A percentile compares a stretch with the other conserved stretches of the same genome.
Evolutionary conservation across 257 asterid species (phyloP).

Genomic region (Prunella vulgaris): DNA sequence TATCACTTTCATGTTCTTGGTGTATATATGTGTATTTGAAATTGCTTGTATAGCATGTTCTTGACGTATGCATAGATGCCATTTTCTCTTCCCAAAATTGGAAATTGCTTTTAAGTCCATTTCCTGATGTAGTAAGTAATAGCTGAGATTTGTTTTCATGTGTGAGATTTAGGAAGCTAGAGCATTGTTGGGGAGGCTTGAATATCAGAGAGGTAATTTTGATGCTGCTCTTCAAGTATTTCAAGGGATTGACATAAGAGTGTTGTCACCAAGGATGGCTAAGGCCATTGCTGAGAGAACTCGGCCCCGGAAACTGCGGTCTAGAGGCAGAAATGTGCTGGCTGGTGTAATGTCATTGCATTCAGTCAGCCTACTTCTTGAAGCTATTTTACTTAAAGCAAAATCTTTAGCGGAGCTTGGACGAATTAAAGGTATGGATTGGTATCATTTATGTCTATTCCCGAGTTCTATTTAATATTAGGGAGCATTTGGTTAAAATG

Average conservation of each 20-base stretch:
- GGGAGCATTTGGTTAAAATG: too few species aligned
- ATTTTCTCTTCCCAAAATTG: background rate
- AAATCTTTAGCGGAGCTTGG: slow-evolving; percentile 75
- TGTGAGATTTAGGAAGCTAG: slow-evolving; percentile 74
- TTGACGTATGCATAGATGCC: background rate
- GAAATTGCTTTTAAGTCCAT: background rate
- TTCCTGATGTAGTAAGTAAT: background rate
- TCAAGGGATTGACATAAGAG: slow-evolving; percentile 77
- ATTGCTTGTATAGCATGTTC: background rate
- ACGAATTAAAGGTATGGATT: slow-evolving; percentile 56
- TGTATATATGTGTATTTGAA: background rate
- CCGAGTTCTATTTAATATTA: background rate
- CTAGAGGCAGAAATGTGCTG: slow-evolving; percentile 35
- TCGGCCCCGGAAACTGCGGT: slow-evolving; percentile 48
- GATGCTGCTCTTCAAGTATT: slow-evolving; percentile 97
- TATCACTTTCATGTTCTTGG: too few species aligned
- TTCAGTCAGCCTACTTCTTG: slow-evolving; percentile 82
- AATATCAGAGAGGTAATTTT: slow-evolving; percentile 83
- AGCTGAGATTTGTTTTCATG: background rate
- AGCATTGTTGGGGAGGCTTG: slow-evolving; percentile 90
- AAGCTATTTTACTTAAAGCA: slow-evolving; percentile 75
- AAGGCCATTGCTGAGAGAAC: slow-evolving; percentile 60
- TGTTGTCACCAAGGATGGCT: slow-evolving; percentile 67
- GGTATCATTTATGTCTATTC: background rate
- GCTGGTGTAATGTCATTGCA: slow-evolving; percentile 75